Conservation (phyloP, 2,329 filamentous ascomycete species). For the Pseudogymnoascus sp. region DNA sequence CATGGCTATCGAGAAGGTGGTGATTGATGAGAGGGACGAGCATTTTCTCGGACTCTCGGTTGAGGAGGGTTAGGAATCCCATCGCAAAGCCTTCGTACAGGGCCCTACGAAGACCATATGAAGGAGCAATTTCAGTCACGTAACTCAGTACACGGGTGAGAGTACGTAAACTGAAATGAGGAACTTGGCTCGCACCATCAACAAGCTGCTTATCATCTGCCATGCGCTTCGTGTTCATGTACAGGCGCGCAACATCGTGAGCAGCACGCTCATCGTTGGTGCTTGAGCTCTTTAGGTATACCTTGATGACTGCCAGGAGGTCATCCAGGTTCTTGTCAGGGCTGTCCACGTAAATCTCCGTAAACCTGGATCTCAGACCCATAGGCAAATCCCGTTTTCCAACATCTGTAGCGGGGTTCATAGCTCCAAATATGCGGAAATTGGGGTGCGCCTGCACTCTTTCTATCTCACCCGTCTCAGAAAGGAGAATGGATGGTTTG, state of each 20-base stretch:
- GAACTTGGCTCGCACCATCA: conserved; percentile 90
- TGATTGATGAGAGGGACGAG: conserved; percentile 74
- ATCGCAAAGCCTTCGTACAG: conserved; percentile 95
- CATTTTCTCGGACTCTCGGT: conserved; percentile 70
- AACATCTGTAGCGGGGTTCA: conserved; percentile 97
- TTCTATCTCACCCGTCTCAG: conserved; percentile 89
- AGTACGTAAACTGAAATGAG: conserved; percentile 93
- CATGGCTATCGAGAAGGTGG: conserved; percentile 65
- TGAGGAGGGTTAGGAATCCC: conserved; percentile 89
- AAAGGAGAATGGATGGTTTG: conserved; percentile 75
- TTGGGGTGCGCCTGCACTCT: conserved; percentile 81
- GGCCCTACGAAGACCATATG: conserved; percentile 77
- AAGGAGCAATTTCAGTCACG: conserved; percentile 72
- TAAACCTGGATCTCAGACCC: conserved; percentile 85
- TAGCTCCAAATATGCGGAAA: conserved; percentile 94
- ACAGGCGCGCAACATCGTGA: conserved; percentile 76
- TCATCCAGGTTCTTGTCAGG: conserved; percentile 84
- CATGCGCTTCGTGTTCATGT: conserved; percentile 77
- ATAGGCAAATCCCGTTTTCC: conserved; percentile 90
- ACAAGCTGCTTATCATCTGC: conserved; percentile 78
- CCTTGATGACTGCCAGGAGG: conserved; percentile 77
- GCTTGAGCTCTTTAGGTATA: conserved; percentile 69
- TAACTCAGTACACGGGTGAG: conserved; percentile 85
- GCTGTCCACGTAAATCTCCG: conserved; percentile 87
- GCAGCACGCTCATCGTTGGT: conserved; percentile 66